Evolutionary conservation across 352 stramenopile genomes (phyloP).

Genomic region (Globisporangium nagaii): DNA sequence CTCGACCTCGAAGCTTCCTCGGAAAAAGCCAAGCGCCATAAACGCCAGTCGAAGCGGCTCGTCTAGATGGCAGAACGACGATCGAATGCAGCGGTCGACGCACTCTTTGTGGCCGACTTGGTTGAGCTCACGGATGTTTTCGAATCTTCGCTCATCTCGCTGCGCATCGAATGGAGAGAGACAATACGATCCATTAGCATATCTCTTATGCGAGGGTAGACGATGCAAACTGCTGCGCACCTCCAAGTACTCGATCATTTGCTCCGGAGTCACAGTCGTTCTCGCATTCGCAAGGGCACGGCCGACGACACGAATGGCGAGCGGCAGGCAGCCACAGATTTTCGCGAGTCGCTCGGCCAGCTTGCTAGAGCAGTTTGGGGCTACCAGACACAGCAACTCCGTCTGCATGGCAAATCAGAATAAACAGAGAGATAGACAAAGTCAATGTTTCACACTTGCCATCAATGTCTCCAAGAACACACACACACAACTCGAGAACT

Average conservation of each 20-base stretch:
- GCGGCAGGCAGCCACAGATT: conserved; percentile 74
- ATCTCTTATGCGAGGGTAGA: background rate
- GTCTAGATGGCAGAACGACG: conserved; percentile 75
- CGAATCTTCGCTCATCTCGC: conserved; percentile 60
- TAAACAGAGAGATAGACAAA: background rate
- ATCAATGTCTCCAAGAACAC: too few relatives aligned
- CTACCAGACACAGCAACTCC: conserved; percentile 61
- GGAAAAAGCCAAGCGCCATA: conserved; percentile 81
- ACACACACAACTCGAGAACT: background rate
- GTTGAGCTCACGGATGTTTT: conserved; percentile 70
- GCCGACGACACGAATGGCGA: conserved; percentile 76
- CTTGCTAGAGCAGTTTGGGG: conserved; percentile 51
- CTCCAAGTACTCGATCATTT: conserved; percentile 80
- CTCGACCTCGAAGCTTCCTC: conserved; percentile 66
- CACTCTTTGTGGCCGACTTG: conserved; percentile 75
- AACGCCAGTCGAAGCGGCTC: conserved; percentile 67
- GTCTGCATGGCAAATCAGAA: conserved; percentile 28
- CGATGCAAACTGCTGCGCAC: conserved; percentile 6
- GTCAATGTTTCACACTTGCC: background rate
- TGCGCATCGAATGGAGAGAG: conserved; percentile 14
- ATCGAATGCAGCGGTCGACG: conserved; percentile 75
- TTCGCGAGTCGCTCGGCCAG: conserved; percentile 56
- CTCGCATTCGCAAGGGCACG: conserved; percentile 70
- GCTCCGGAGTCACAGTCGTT: conserved; percentile 63
- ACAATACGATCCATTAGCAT: background rate